phyloP scores from a whole-genome alignment of 1,139 yeast genomes.

The Debaryomyces udenii region DNA sequence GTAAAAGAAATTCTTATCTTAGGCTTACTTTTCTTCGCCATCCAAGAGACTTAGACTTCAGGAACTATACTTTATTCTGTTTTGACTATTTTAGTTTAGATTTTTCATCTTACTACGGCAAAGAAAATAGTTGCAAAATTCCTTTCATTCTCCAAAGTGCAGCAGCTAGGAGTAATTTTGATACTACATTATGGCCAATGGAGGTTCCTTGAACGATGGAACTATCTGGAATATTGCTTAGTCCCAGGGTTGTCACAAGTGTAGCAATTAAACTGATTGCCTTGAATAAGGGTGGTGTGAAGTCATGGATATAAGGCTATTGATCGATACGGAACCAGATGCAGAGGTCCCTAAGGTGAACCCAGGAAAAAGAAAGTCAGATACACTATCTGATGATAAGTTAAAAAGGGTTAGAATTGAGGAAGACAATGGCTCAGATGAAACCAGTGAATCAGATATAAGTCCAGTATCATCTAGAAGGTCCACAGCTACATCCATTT shows the following conservation, averaged over 20 bases:
- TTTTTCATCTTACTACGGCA: no score
- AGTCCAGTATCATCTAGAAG: conserved; percentile 11
- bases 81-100: no score
- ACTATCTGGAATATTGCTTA: no score
- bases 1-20: no score
- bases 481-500: conserved; percentile 11
- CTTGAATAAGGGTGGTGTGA: conserved; percentile 3
- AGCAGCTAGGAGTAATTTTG: conserved; percentile 12
- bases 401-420: conserved; percentile 6
- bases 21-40: no score
- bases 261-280: neutral
- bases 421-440: conserved; percentile 5
- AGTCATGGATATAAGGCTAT: conserved; percentile 4
- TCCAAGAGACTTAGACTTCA: no score
- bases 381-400: neutral
- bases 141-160: conserved; percentile 15
- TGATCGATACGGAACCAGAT: conserved; percentile 4
- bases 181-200: conserved; percentile 14
- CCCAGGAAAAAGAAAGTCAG: neutral
- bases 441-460: conserved; percentile 2
- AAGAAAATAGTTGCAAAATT: conserved; percentile 8
- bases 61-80: no score
- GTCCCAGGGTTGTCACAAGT: no score
- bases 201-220: neutral
- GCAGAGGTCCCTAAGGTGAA: neutral